Evolutionary conservation across 805 yeast species (phyloP).

Genomic region (Lipomyces yamanashiensis): DNA sequence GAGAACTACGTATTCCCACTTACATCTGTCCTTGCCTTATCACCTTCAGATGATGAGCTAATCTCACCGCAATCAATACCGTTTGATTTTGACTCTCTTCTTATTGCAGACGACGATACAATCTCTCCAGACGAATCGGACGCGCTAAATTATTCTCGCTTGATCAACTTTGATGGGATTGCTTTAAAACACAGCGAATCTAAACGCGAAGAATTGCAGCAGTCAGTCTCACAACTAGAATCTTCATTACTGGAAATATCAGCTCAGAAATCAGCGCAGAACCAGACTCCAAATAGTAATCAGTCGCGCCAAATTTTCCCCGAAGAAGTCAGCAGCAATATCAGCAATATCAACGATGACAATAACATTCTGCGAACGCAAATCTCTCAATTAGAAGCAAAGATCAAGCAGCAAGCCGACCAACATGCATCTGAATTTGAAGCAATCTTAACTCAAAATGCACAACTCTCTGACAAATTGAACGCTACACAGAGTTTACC

Average conservation of each 20-base stretch:
- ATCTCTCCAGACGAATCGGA: background rate
- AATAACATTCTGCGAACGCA: background rate
- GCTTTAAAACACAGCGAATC: background rate
- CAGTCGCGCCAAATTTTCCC: too few species aligned
- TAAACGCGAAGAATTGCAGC: slow-evolving; percentile 2
- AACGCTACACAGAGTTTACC: background rate
- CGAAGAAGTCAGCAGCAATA: too few species aligned
- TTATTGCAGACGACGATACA: background rate
- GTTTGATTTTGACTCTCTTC: slow-evolving; percentile 11
- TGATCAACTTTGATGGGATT: background rate
- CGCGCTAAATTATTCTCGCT: background rate
- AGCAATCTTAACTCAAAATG: slow-evolving; percentile 2
- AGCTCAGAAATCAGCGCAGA: slow-evolving; percentile 11
- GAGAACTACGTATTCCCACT: slow-evolving; percentile 25
- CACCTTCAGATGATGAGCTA: background rate
- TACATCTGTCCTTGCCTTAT: slow-evolving; percentile 1
- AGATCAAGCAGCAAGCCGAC: slow-evolving; percentile 1
- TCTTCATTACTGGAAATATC: slow-evolving; percentile 20
- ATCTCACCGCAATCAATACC: background rate
- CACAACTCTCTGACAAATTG: background rate
- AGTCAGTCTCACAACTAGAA: slow-evolving; percentile 16
- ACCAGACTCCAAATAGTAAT: background rate
- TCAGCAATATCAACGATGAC: too few species aligned
- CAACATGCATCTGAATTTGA: slow-evolving; percentile 12
- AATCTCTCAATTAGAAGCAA: background rate